A percentile compares a stretch with the other conserved stretches of the same genome.
phyloP scores from a whole-genome alignment of 495 filamentous ascomycete genomes.

The Podospora comata region DNA sequence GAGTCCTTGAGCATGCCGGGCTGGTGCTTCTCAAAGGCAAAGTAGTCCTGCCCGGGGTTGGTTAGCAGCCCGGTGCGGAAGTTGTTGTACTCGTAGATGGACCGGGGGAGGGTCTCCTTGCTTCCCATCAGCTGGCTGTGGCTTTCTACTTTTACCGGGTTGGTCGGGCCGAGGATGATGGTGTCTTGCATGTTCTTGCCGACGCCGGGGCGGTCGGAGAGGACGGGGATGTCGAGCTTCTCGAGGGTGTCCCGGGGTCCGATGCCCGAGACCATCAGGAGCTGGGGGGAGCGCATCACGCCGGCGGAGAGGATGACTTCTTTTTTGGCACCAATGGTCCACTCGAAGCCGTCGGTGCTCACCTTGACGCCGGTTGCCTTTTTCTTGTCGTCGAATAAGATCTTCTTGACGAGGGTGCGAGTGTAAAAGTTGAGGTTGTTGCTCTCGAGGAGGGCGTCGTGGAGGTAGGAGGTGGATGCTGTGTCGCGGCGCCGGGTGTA shows the following conservation, averaged over 20 bases:
- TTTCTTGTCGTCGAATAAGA: conserved; percentile 10
- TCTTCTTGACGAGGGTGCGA: conserved; percentile 1
- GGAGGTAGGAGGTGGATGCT: neutral
- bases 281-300: conserved; percentile 48
- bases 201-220: conserved; percentile 50
- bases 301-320: conserved; percentile 55
- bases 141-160: neutral
- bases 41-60: conserved; percentile 43
- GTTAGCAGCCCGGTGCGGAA: conserved; percentile 37
- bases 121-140: neutral
- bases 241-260: conserved; percentile 30
- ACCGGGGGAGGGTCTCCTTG: conserved; percentile 29
- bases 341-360: neutral
- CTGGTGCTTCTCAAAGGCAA: conserved; percentile 50
- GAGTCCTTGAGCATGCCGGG: conserved; percentile 7
- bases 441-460: neutral
- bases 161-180: neutral
- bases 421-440: neutral
- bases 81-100: conserved; percentile 28
- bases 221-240: conserved; percentile 38
- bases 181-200: conserved; percentile 34
- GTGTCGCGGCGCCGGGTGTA: neutral
- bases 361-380: conserved; percentile 8
- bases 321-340: neutral
- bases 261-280: conserved; percentile 47